These are phyloP conservation scores for Pseudodiploospora longispora DNA, from an alignment of 2,329 filamentous ascomycete species.

Conservation along the genomic window DNA sequence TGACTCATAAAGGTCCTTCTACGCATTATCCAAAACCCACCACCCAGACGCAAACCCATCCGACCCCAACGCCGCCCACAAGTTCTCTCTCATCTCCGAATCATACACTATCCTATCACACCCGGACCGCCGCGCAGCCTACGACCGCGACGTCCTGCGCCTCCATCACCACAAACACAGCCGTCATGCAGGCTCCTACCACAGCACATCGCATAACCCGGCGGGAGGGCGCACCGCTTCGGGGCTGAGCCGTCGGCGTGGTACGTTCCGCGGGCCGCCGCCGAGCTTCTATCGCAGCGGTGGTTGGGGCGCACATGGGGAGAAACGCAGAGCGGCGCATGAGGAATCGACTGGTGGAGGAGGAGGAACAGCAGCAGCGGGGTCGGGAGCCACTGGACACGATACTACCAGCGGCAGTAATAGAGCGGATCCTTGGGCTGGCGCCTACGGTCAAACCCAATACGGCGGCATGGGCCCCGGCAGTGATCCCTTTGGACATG, in stretches of 20 bases:
- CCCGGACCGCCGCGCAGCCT: slow-evolving; percentile 64
- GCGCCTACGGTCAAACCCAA: slow-evolving; percentile 11
- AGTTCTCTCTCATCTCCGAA: slow-evolving; percentile 77
- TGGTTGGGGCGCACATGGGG: slow-evolving; percentile 61
- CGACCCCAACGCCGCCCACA: slow-evolving; percentile 62
- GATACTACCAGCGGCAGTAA: slow-evolving; percentile 1
- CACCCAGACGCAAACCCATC: slow-evolving; percentile 85
- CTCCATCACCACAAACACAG: slow-evolving; percentile 26
- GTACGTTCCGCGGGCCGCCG: slow-evolving; percentile 75
- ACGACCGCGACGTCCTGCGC: slow-evolving; percentile 64
- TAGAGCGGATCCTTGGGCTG: slow-evolving; percentile 16
- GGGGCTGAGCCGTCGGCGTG: slow-evolving; percentile 69
- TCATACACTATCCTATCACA: slow-evolving; percentile 73
- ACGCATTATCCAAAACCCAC: slow-evolving; percentile 80
- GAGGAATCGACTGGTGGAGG: slow-evolving; percentile 31
- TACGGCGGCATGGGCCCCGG: slow-evolving; percentile 52
- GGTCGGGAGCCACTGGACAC: not conserved
- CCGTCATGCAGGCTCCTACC: slow-evolving; percentile 39
- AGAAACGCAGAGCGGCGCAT: slow-evolving; percentile 50
- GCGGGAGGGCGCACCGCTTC: slow-evolving; percentile 71
- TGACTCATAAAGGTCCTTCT: slow-evolving; percentile 56
- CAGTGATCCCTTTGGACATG: slow-evolving; percentile 37
- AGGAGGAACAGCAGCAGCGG: slow-evolving; percentile 7
- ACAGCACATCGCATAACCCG: slow-evolving; percentile 41
- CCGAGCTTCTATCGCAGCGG: slow-evolving; percentile 81